Base-by-base conservation (phyloP, 129 eudicot species). In the Apium graveolens region DNA sequence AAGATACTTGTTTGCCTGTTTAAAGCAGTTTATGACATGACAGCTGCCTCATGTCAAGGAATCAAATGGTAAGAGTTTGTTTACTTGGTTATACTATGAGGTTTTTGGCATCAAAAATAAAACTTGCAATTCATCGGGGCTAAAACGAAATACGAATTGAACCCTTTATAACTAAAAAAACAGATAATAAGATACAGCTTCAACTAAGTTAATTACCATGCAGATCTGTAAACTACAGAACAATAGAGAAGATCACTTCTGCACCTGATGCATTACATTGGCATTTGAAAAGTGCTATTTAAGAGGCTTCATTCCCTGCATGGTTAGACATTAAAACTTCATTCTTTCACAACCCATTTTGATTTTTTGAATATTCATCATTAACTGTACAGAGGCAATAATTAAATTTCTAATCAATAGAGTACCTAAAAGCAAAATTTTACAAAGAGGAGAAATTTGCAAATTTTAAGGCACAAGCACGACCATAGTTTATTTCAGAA, bases 271-370 rank as follows among this genome's bases (percentile, higher is more conserved):
- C 79, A 34, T 49, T 65, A 73, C 27, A 26, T 37, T 78, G 73
- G 51, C 63, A 70, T 71, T 26, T 45, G n/a, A 45, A 13, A 27
- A 26, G 39, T 63, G 72, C 84, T 88, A 91, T 73, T 91, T 91
- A 65, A 91, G 93, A 73, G 93, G 91, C 88, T 91, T 91, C 93
- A 91, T 81, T 73, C 96, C 96, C 93, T 91, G 86, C n/a, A n/a
- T n/a, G n/a, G n/a, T n/a, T n/a, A n/a, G n/a, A n/a, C n/a, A n/a
- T n/a, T n/a, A n/a, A n/a, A 72, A n/a, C 35, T 39, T 72, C 51
- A 39, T n/a, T 72, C 7, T 37, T 70, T 70, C 42, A 18, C 11
- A 32, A 70, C 27, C 75, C 48, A 35, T 20, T 16, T 37, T 55
- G 11, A 7, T 8, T 24, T 55, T 55, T 55, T 55, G 9, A 38